Base-by-base conservation (phyloP, 2,329 filamentous ascomycete genomes). In the Penicillium decumbens region DNA sequence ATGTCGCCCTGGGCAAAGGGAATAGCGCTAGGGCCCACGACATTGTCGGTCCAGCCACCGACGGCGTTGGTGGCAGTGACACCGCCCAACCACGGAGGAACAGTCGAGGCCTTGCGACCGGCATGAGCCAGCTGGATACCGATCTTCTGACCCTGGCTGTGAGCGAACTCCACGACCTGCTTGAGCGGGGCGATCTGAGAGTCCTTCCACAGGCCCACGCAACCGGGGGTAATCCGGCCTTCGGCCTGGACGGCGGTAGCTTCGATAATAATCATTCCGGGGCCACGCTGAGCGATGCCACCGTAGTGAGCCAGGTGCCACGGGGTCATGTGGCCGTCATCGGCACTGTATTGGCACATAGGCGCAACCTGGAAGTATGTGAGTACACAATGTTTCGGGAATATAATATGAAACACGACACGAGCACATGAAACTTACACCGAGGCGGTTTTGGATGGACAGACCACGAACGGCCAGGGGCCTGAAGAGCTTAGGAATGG, bases 241-340 rank as follows among this genome's bases (percentile, higher is more conserved):
- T 91, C 84, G 10, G 88, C 74, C 3, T 81, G 75, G 0, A 95
- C 87, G 32, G 83, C 77, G 0, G 88, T 90, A 28, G 90, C 89
- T 74, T 95, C 91, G 50, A 92, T 77, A 49, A 91, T 81, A 48
- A 85, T 76, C 23, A 95, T 75, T 3, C 82, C 87, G 0, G 87
- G 85, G n/a, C 91, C 91, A 51, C 86, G 82, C 51, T 85, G 77
- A 29, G 88, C 80, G 60, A 90, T 90, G 53, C 88, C 84, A 47
- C 90, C 88, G 24, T 92, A 78, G 65, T 95, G 90, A 18, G 89
- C 84, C 33, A 93, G 74, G 69, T 95, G 89, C 80, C 84, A 95
- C 65, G 86, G 78, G 2, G 87, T 91, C 56, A 85, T 75, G 69
- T 92, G 85, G 37, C 91, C 84, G 64, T 87, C 78, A 32, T 83